Conservation (phyloP, 192 early-diverging fungal genomes). For the Glomus cerebriforme region DNA sequence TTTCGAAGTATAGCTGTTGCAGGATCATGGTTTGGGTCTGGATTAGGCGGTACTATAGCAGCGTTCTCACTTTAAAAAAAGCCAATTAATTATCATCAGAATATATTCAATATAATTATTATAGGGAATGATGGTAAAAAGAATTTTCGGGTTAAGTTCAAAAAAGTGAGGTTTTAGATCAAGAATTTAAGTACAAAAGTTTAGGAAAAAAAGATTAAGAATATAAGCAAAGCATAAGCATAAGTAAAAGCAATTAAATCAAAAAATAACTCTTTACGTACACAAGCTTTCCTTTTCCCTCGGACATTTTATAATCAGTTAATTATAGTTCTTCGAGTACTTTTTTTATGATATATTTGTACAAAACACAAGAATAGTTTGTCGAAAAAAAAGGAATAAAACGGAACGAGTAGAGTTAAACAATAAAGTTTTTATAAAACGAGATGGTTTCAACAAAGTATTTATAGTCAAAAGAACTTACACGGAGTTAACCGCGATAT, state of each 20-base stretch:
- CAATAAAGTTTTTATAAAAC: not conserved
- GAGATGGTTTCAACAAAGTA: not conserved
- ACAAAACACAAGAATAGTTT: too few species aligned
- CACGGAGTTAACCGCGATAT: conserved; percentile 6
- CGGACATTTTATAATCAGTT: conserved; percentile 9
- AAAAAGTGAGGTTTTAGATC: not conserved
- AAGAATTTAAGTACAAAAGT: not conserved
- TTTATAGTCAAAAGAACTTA: conserved; percentile 4
- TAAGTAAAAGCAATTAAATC: not conserved
- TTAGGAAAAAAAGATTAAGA: not conserved
- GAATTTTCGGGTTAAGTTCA: not conserved
- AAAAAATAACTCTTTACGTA: not conserved
- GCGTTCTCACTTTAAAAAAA: conserved; percentile 53
- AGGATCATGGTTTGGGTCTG: conserved; percentile 75
- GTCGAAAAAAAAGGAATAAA: too few species aligned
- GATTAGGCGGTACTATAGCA: conserved; percentile 45
- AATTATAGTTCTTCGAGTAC: not conserved
- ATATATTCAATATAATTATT: not conserved
- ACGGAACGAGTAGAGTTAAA: not conserved
- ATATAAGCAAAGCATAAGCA: not conserved
- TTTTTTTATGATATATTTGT: not conserved
- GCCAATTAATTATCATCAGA: not conserved
- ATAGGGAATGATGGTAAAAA: not conserved
- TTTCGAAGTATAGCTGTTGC: conserved; percentile 95
- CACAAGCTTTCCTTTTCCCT: conserved; percentile 1